Evolutionary conservation across 768 basidiomycete species (phyloP), one percentile per base, ranked within the genome.

Genomic region (Rhizopogon sp.): DNA sequence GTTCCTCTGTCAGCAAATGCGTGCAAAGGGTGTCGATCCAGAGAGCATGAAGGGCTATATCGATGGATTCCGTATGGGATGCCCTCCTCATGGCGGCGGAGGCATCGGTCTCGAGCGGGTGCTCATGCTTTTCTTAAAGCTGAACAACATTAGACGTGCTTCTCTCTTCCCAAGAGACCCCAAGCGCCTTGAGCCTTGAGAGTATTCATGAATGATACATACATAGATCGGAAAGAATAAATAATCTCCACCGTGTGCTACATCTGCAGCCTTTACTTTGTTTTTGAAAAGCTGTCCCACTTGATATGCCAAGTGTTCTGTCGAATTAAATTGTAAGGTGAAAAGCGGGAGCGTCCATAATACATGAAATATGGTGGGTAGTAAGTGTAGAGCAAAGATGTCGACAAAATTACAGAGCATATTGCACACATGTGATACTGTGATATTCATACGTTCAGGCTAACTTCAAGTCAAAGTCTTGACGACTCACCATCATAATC

Each of bases 161-260:
- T 90, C 90, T 25, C 67, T 98, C 66, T 98, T 98, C 85, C 97
- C 97, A 13, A 82, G 97, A 65, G 97, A 98, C 75, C 97, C 97
- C 54, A 96, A 93, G 76, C 80, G 96, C 55, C 76, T 98, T 61
- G 90, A 91, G 61, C 95, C 95, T 42, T 98, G 72, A 74, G 33
- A 39, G n/a, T 31, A 9, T 14, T 11, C 29, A 22, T 20, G 20
- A 37, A 43, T 52, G 14, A 16, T 17, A 41, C 5, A 55, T 56
- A 39, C 5, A 55, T 56, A 44, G 14, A 42, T 42, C n/a, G 20
- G 52, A 37, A 29, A 13, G 8, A 37, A 55, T 31, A 52, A 25
- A 17, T 53, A 45, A 29, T 33, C 3, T 49, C 39, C 42, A 47
- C 17, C 17, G 43, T 17, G 25, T 43, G 20, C 31, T 35, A 43